Evolutionary conservation across 2,329 filamentous ascomycete genomes (phyloP).

Genomic region (Fusarium pininemorale): DNA sequence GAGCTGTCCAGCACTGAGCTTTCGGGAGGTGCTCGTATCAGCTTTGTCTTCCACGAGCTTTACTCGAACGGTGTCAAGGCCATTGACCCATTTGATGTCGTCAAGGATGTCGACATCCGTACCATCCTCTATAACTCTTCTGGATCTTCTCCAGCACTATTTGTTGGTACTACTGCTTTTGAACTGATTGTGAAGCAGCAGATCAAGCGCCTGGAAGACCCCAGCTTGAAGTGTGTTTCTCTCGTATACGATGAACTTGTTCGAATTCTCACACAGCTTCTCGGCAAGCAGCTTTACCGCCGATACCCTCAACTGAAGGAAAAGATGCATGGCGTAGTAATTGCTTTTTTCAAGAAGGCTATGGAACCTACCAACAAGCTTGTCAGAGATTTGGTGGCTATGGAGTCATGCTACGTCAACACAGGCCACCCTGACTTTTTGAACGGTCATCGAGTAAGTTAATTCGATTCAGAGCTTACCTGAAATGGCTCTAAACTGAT

Average conservation of each 20-base stretch:
- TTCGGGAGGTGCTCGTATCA: slow-evolving; percentile 96
- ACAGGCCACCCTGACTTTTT: slow-evolving; percentile 98
- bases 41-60: slow-evolving; percentile 98
- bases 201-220: slow-evolving; percentile 95
- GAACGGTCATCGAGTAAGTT: slow-evolving; percentile 84
- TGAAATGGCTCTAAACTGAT: slow-evolving; percentile 4
- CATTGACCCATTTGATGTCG: slow-evolving; percentile 94
- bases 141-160: slow-evolving; percentile 95
- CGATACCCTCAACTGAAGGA: slow-evolving; percentile 96
- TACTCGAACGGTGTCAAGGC: slow-evolving; percentile 98
- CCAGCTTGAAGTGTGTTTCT: slow-evolving; percentile 95
- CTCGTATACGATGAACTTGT: slow-evolving; percentile 98
- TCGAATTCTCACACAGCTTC: slow-evolving; percentile 88
- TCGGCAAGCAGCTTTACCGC: slow-evolving; percentile 89
- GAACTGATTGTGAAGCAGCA: slow-evolving; percentile 99
- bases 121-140: slow-evolving; percentile 99
- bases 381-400: slow-evolving; percentile 88
- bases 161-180: slow-evolving; percentile 97
- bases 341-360: slow-evolving; percentile 95
- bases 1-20: slow-evolving; percentile 94
- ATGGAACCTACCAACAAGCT: slow-evolving; percentile 99
- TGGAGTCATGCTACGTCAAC: slow-evolving; percentile 98
- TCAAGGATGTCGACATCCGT: slow-evolving; percentile 97
- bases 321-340: slow-evolving; percentile 93
- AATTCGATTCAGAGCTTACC: neutral